Evolutionary conservation across 2,329 filamentous ascomycete species (phyloP), one percentile per base, ranked within the genome.

Genomic region (Arthrobotrys musiformis): DNA sequence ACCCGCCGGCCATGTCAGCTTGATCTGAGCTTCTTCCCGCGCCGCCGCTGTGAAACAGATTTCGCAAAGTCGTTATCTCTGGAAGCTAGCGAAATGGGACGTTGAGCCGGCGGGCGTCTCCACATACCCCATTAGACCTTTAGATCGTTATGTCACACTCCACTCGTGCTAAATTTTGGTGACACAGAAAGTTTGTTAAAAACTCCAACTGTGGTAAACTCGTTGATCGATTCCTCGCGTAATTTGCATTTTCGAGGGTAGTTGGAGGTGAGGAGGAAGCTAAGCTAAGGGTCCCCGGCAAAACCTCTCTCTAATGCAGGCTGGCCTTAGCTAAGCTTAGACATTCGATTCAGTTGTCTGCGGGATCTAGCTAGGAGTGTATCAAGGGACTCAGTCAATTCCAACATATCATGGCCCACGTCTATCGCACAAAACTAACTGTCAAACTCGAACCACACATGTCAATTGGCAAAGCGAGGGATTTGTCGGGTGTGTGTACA

Each of bases 161-260:
- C 28, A 17, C 40, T 69, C 28, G 35, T 17, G 33, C 8, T 15
- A 33, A 19, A 52, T n/a, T 58, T 37, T 28, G 52, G 52, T 46
- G 50, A 24, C 33, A 60, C 52, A 42, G 28, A 69, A 60, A 61
- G 42, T 50, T 50, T 61, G 61, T 69, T 69, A 69, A 69, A 46
- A 69, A 69, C 17, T 50, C 52, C 28, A 60, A 42, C 52, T 52
- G 48, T 30, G 52, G 66, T 69, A n/a, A n/a, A n/a, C 50, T 40
- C 26, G 35, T 24, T 33, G 33, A 48, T 60, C 37, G 42, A 69
- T 69, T 42, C 66, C 66, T 69, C 66, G 66, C 40, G 40, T 60
- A 69, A 50, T n/a, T 37, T 61, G 33, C 66, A 50, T 50, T 66
- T 28, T 54, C 26, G 33, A 56, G 50, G 26, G 24, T 24, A 30